Evolutionary conservation across 2,329 filamentous ascomycete genomes (phyloP).

Genomic region (Coniella lustricola): DNA sequence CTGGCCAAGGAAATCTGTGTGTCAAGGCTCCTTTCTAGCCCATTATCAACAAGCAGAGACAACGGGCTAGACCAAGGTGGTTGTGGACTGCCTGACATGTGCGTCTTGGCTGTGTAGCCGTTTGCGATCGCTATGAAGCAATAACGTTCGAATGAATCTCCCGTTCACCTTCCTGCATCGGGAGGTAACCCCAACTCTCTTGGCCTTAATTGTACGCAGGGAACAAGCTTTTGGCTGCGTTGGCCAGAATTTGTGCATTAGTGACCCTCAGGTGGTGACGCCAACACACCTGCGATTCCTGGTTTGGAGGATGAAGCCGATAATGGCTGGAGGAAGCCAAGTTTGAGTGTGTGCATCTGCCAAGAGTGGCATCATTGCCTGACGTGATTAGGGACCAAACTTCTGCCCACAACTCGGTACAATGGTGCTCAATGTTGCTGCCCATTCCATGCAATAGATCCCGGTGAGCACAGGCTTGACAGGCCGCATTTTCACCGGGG

Average conservation of each 20-base stretch:
- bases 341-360: not conserved
- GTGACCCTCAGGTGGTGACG: too few species aligned
- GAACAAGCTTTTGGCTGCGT: too few species aligned
- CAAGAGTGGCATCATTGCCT: not conserved
- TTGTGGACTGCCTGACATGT: slow-evolving; percentile 7
- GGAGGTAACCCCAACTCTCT: not conserved
- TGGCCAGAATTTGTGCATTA: too few species aligned
- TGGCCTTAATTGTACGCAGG: too few species aligned
- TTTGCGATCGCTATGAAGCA: not conserved
- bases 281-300: too few species aligned
- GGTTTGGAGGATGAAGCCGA: too few species aligned
- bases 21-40: too few species aligned
- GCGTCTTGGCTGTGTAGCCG: not conserved
- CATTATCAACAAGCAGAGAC: too few species aligned
- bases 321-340: not conserved
- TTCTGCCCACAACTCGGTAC: not conserved
- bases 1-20: too few species aligned
- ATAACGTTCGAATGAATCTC: not conserved
- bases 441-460: not conserved
- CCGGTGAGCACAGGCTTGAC: not conserved
- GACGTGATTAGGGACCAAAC: slow-evolving; percentile 2
- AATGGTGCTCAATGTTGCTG: not conserved
- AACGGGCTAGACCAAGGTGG: too few species aligned
- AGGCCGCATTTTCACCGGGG: slow-evolving; percentile 13
- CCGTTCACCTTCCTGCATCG: not conserved